Percentiles rank a stretch among this genome's conserved stretches.
phyloP scores from a whole-genome alignment of 1,139 yeast genomes.

The Geotrichum aggregatum region DNA sequence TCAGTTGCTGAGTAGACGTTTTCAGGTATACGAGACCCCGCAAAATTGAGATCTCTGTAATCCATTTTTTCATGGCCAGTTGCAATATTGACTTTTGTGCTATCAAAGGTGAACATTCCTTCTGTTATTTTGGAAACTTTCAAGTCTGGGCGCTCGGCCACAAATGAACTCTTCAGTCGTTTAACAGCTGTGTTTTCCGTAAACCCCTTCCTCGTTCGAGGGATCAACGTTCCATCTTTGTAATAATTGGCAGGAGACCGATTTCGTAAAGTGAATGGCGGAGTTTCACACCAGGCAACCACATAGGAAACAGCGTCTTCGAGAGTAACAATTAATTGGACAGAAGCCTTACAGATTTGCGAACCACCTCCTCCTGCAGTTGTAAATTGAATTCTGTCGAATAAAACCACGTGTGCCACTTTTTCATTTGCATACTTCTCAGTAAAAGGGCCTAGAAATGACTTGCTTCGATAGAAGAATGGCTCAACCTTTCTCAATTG shows the following conservation, averaged over 20 bases:
- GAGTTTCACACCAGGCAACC: conserved; percentile 22
- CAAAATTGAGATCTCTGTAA: conserved; percentile 10
- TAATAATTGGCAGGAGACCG: conserved; percentile 20
- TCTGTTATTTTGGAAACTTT: conserved; percentile 10
- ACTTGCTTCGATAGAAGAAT: conserved; percentile 11
- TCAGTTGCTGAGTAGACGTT: background rate
- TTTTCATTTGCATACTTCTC: conserved; percentile 18
- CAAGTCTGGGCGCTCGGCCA: conserved; percentile 17
- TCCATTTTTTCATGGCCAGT: background rate
- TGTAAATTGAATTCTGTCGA: conserved; percentile 22
- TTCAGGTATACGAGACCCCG: background rate
- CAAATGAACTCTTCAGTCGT: conserved; percentile 14
- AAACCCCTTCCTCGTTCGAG: conserved; percentile 10
- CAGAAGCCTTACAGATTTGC: conserved; percentile 16
- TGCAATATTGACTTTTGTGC: background rate
- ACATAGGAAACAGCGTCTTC: conserved; percentile 19
- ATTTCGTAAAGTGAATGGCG: conserved; percentile 18
- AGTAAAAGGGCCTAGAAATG: conserved; percentile 19
- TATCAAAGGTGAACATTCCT: conserved; percentile 2
- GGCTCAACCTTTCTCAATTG: conserved; percentile 18
- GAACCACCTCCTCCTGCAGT: conserved; percentile 22
- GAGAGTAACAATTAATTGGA: conserved; percentile 19
- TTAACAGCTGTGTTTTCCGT: background rate
- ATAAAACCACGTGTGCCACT: conserved; percentile 19
- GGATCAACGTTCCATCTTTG: conserved; percentile 17